These are phyloP conservation scores for Candida mesenterica DNA, from an alignment of 1,139 yeast species.

Conservation along the genomic window DNA sequence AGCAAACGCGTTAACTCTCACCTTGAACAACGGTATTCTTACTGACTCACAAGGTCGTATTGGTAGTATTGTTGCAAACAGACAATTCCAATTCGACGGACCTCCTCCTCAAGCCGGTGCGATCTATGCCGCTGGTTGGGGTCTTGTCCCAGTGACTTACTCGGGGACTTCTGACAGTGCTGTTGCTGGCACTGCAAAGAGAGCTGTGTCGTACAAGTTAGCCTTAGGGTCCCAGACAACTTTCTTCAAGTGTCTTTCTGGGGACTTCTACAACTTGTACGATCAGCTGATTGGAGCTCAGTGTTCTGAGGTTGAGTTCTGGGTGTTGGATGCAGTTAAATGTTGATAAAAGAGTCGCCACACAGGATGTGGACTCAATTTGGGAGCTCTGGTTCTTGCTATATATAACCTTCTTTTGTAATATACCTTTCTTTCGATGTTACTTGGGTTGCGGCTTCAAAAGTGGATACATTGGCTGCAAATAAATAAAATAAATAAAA, in stretches of 20 bases:
- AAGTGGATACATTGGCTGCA: no score
- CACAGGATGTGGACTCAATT: no score
- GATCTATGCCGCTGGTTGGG: conserved; percentile 42
- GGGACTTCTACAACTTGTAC: conserved; percentile 45
- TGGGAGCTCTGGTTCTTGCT: no score
- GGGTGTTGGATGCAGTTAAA: conserved; percentile 30
- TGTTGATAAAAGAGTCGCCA: no score
- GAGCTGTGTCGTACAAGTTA: conserved; percentile 26
- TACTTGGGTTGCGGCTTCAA: no score
- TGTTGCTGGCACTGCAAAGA: no score
- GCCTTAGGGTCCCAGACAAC: conserved; percentile 40
- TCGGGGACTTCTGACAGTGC: conserved; percentile 13
- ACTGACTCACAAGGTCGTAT: conserved; percentile 35
- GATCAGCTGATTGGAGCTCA: conserved; percentile 39
- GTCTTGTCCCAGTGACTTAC: conserved; percentile 25
- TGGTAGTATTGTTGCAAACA: conserved; percentile 45
- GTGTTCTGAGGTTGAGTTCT: conserved; percentile 38
- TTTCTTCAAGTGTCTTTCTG: conserved; percentile 44
- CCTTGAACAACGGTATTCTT: conserved; percentile 29
- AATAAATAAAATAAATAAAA: no score
- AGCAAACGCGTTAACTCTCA: conserved; percentile 27
- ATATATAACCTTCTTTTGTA: no score
- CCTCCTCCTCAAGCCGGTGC: conserved; percentile 47
- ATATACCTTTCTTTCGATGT: no score
- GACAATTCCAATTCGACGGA: conserved; percentile 47